These are phyloP conservation scores for Monascus ruber DNA, from an alignment of 2,329 filamentous ascomycete genomes.

Conservation along the genomic window DNA sequence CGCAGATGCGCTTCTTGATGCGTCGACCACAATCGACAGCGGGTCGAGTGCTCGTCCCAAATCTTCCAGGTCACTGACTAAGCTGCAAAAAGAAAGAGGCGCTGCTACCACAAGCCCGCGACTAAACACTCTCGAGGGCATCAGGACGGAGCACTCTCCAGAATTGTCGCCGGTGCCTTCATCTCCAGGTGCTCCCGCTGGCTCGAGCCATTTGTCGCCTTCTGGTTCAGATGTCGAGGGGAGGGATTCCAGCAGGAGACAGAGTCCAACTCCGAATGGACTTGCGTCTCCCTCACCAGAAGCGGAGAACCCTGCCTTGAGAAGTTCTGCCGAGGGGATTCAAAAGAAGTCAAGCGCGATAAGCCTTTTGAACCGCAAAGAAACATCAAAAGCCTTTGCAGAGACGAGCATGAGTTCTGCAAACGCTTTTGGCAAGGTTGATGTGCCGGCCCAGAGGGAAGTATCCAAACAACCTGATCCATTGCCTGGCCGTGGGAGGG, in stretches of 20 bases:
- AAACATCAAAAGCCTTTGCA: constrained; percentile 49
- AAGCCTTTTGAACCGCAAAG: constrained; percentile 47
- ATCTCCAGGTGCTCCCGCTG: constrained; percentile 20
- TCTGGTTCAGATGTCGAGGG: constrained; percentile 23
- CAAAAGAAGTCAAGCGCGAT: constrained; percentile 44
- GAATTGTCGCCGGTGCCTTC: constrained; percentile 24
- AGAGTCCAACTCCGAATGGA: constrained; percentile 18
- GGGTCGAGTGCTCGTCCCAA: constrained; percentile 37
- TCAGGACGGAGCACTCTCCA: constrained; percentile 16
- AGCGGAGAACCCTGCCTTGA: constrained; percentile 17
- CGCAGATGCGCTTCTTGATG: constrained; percentile 80
- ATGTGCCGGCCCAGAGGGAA: constrained; percentile 37
- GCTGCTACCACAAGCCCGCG: constrained; percentile 6
- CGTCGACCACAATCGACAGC: constrained; percentile 76
- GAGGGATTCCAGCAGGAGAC: constrained; percentile 14
- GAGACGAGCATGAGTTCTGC: constrained; percentile 53
- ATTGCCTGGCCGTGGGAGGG: constrained; percentile 23
- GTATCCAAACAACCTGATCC: constrained; percentile 25
- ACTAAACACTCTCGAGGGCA: constrained; percentile 11
- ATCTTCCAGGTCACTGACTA: constrained; percentile 28
- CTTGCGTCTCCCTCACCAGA: constrained; percentile 17
- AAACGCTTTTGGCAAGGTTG: constrained; percentile 55
- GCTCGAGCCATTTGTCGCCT: constrained; percentile 23
- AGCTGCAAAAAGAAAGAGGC: constrained; percentile 24
- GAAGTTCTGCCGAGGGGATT: constrained; percentile 16